These are phyloP conservation scores for Adenanthera pavonina DNA, from an alignment of 306 rosid genomes.

Conservation along the genomic window DNA sequence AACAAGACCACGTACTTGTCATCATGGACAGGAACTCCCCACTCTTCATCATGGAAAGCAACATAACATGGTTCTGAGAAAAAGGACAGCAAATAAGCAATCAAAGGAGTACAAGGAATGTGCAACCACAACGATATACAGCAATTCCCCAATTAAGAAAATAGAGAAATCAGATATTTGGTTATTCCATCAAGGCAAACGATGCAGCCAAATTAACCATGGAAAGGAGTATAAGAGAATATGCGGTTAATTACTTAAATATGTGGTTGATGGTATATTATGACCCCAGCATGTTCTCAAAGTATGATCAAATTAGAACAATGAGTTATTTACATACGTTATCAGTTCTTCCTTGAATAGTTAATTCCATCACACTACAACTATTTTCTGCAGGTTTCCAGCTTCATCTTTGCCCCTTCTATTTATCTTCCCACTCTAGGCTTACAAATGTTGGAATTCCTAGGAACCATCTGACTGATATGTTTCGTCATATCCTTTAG, in stretches of 20 bases:
- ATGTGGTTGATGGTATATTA: not conserved
- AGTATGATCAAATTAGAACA: not conserved
- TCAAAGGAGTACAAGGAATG: conserved; percentile 22
- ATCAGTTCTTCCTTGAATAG: not conserved
- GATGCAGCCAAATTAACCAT: not conserved
- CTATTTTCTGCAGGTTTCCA: not conserved
- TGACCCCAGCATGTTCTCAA: not conserved
- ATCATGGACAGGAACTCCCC: conserved; percentile 78
- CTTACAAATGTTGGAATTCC: conserved; percentile 27
- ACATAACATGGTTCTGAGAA: conserved; percentile 62
- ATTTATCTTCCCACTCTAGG: conserved; percentile 34
- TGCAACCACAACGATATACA: not conserved
- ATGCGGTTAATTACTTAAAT: not conserved
- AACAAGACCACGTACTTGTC: conserved; percentile 62
- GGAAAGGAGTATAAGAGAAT: not conserved
- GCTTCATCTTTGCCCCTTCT: not conserved
- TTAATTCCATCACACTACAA: not conserved
- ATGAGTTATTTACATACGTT: not conserved
- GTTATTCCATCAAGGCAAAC: not conserved
- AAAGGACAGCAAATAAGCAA: conserved; percentile 44
- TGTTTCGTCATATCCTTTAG: conserved; percentile 23
- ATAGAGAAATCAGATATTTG: not conserved
- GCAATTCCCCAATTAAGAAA: not conserved
- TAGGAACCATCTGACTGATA: conserved; percentile 13
- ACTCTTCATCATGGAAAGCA: conserved; percentile 74